Percentiles rank a stretch among this genome's conserved stretches.
Evolutionary conservation across 2,329 filamentous ascomycete species (phyloP).

Genomic region (Aspergillus sojae): DNA sequence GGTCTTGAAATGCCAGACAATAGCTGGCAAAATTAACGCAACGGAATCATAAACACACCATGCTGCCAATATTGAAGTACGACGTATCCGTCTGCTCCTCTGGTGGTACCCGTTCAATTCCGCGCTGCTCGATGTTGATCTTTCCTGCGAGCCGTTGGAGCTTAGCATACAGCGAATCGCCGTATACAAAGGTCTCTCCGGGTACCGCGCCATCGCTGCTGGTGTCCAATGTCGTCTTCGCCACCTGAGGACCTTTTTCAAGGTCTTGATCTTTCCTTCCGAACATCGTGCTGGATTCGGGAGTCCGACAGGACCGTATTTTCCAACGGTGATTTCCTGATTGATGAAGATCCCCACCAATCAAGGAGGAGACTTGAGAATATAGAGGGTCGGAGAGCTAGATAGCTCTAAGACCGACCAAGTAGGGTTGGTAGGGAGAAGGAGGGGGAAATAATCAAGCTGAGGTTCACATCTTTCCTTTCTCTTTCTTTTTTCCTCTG

Average conservation of each 20-base stretch:
- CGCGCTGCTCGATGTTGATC: conserved; percentile 71
- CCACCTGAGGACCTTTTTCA: conserved; percentile 37
- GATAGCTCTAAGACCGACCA: conserved; percentile 23
- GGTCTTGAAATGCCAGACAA: conserved; percentile 12
- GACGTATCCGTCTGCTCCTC: conserved; percentile 68
- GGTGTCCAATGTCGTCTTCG: conserved; percentile 31
- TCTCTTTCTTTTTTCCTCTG: conserved; percentile 23
- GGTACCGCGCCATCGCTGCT: conserved; percentile 54
- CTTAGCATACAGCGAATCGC: conserved; percentile 59
- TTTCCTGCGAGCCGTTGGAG: conserved; percentile 65
- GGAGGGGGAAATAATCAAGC: conserved; percentile 9
- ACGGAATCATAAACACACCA: conserved; percentile 56
- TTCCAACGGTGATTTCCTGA: conserved; percentile 11
- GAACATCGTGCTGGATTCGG: conserved; percentile 23
- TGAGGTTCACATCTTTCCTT: conserved; percentile 24
- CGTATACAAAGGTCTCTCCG: conserved; percentile 62
- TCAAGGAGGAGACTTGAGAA: conserved; percentile 16
- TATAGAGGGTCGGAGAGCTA: conserved; percentile 21
- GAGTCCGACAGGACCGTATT: conserved; percentile 14
- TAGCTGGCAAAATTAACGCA: conserved; percentile 13
- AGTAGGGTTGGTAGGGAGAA: conserved; percentile 13
- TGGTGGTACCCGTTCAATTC: conserved; percentile 73
- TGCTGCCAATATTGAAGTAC: conserved; percentile 68
- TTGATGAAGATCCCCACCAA: conserved; percentile 14
- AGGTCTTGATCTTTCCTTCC: conserved; percentile 29